Conservation (phyloP, 2,329 filamentous ascomycete genomes). For the Diaporthe sp. region DNA sequence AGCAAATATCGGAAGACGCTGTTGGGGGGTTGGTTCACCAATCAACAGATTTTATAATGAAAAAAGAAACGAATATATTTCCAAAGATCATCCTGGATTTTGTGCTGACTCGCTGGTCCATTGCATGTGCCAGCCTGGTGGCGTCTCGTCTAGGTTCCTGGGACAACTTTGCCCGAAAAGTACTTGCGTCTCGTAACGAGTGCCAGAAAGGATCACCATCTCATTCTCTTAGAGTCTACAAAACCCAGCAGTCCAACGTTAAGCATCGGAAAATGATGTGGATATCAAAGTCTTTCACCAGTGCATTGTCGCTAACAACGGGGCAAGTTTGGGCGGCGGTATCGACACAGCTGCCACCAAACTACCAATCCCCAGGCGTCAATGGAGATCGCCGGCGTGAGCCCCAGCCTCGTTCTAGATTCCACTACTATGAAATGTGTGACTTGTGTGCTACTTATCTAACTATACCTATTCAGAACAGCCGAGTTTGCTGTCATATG, state of each 20-base stretch:
- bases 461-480: background rate
- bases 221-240: background rate
- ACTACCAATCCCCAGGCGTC: background rate
- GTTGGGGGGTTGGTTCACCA: background rate
- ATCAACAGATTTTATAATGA: background rate
- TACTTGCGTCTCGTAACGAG: background rate
- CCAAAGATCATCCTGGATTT: background rate
- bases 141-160: background rate
- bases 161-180: background rate
- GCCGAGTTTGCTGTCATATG: too few relatives aligned
- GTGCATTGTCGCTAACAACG: too few relatives aligned
- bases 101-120: background rate
- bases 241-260: background rate
- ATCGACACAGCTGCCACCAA: background rate
- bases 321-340: background rate
- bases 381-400: background rate
- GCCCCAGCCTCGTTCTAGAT: background rate
- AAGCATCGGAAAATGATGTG: background rate
- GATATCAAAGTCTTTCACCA: background rate
- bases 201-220: background rate
- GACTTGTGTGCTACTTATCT: background rate
- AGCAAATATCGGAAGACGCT: background rate
- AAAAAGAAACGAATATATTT: background rate
- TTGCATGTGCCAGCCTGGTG: too few relatives aligned
- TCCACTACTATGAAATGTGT: too few relatives aligned